A percentile compares a stretch with the other conserved stretches of the same genome.
Conservation (phyloP, 75 land plant species). For the Sequoiadendron giganteum region DNA sequence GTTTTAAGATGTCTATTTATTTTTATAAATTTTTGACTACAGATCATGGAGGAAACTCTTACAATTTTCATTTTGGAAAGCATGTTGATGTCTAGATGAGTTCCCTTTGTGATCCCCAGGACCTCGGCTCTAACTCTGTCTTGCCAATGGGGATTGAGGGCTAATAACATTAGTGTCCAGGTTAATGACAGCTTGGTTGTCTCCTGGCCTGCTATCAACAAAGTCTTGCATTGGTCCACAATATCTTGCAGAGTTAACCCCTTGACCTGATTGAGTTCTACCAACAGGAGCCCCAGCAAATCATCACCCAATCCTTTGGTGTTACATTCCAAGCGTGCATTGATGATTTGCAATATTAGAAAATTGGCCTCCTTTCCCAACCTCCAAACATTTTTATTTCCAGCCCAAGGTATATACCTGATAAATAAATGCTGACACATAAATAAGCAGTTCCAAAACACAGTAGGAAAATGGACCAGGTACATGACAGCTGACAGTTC, state of each 20-base stretch:
- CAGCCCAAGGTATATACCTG: neutral
- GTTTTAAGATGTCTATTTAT: too few species aligned
- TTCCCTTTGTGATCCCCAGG: constrained; percentile 16
- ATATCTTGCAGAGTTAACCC: constrained; percentile 17
- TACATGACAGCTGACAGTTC: too few species aligned
- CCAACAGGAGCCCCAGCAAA: constrained; percentile 29
- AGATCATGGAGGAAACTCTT: neutral
- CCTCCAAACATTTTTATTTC: constrained; percentile 26
- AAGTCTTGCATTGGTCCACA: constrained; percentile 63
- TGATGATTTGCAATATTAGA: constrained; percentile 21
- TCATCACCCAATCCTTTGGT: constrained; percentile 17
- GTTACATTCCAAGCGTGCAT: constrained; percentile 8
- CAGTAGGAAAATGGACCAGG: neutral
- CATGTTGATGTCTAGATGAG: constrained; percentile 23
- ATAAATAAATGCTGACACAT: neutral
- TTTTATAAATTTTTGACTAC: too few species aligned
- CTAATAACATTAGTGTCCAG: constrained; percentile 67
- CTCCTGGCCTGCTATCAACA: constrained; percentile 78
- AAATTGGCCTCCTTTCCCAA: constrained; percentile 31
- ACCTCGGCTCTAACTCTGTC: constrained; percentile 50
- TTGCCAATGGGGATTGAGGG: constrained; percentile 64
- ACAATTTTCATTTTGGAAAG: constrained; percentile 41
- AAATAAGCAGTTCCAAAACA: neutral
- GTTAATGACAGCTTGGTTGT: constrained; percentile 40
- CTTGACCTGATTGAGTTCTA: constrained; percentile 13